Percentiles rank a stretch among this genome's conserved stretches.
phyloP scores from a whole-genome alignment of 768 basidiomycete species.

The Leccinum subgranulosum region DNA sequence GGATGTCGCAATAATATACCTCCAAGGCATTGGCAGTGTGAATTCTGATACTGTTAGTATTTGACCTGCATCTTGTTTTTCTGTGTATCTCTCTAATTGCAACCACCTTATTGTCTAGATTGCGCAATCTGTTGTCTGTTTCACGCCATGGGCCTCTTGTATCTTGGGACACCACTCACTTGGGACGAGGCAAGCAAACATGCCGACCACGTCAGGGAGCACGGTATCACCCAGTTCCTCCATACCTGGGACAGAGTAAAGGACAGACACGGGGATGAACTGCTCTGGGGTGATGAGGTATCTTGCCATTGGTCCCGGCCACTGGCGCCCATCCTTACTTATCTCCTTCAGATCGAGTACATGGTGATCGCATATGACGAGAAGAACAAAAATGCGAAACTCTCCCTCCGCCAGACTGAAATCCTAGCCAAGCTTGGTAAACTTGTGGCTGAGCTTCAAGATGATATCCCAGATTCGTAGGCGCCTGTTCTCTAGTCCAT shows the following conservation, averaged over 20 bases:
- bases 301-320: conserved; percentile 11
- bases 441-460: conserved; percentile 64
- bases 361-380: conserved; percentile 89
- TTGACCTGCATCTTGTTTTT: neutral
- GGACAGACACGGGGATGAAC: conserved; percentile 84
- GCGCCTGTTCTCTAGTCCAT: conserved; percentile 22
- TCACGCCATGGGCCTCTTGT: conserved; percentile 80
- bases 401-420: conserved; percentile 94
- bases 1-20: neutral
- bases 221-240: conserved; percentile 95
- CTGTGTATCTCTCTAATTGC: neutral
- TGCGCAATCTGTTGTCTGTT: conserved; percentile 10
- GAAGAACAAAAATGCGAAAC: conserved; percentile 70
- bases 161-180: conserved; percentile 85
- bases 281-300: conserved; percentile 99
- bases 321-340: conserved; percentile 9
- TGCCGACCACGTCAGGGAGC: conserved; percentile 84
- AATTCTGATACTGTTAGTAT: conserved; percentile 2
- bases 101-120: neutral
- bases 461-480: conserved; percentile 51
- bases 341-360: conserved; percentile 75
- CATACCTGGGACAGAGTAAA: conserved; percentile 92
- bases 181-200: conserved; percentile 90
- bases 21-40: neutral
- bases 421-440: conserved; percentile 77